phyloP scores from a whole-genome alignment of 352 stramenopile species.

The Phytophthora ramorum region DNA sequence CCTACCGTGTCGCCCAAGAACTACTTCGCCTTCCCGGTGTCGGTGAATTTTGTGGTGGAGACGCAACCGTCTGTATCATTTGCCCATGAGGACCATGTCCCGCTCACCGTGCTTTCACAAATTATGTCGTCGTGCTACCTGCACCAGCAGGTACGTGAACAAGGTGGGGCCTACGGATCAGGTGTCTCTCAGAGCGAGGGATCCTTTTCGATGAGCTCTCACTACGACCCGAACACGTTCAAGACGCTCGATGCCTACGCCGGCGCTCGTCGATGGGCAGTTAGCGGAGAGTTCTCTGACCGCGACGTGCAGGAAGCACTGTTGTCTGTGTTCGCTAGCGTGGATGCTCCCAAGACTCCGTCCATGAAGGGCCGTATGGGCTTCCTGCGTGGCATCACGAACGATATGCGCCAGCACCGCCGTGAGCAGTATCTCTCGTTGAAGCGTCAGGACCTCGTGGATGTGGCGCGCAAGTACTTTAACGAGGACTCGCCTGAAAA shows the following conservation, averaged over 20 bases:
- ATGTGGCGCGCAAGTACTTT: conserved; percentile 66
- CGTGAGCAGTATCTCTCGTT: conserved; percentile 74
- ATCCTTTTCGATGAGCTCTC: conserved; percentile 81
- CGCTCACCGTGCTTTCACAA: conserved; percentile 76
- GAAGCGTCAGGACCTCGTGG: conserved; percentile 50
- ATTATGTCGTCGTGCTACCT: conserved; percentile 88
- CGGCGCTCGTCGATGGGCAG: conserved; percentile 57
- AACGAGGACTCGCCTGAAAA: conserved; percentile 29
- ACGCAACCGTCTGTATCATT: conserved; percentile 79
- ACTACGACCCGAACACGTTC: conserved; percentile 88
- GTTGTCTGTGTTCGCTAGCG: conserved; percentile 74
- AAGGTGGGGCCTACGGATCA: conserved; percentile 82
- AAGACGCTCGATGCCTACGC: conserved; percentile 81
- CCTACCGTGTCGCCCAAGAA: conserved; percentile 43
- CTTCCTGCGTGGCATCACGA: conserved; percentile 84
- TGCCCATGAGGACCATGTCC: conserved; percentile 75
- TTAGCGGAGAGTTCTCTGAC: conserved; percentile 63
- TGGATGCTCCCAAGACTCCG: conserved; percentile 82
- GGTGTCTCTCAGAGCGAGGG: conserved; percentile 77
- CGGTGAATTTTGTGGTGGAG: conserved; percentile 86
- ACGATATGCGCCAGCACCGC: conserved; percentile 81
- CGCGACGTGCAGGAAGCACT: conserved; percentile 85
- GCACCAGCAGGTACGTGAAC: conserved; percentile 83
- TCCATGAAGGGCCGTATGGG: conserved; percentile 78
- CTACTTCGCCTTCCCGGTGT: conserved; percentile 83